Percentiles rank a stretch among this genome's conserved stretches.
These are phyloP conservation scores for Filosporella fistucella DNA, from an alignment of 495 filamentous ascomycete genomes.

Conservation along the genomic window DNA sequence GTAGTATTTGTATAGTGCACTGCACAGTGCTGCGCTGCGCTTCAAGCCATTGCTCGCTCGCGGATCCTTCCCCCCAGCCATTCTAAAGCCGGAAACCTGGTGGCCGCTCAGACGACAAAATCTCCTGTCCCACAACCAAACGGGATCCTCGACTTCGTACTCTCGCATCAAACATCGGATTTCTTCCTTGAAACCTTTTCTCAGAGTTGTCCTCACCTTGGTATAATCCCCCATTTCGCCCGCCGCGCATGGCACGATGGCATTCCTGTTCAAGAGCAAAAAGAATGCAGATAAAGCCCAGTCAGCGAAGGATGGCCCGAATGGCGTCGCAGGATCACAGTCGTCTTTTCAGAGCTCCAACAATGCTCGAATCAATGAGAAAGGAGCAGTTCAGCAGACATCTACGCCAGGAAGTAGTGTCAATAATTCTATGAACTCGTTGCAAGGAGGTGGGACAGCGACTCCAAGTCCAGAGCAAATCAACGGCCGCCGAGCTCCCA, in stretches of 20 bases:
- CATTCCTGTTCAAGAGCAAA: slow-evolving; percentile 70
- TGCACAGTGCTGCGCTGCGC: too few relatives aligned
- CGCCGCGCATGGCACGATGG: slow-evolving; percentile 47
- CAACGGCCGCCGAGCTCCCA: slow-evolving; percentile 22
- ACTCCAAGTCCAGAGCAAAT: slow-evolving; percentile 46
- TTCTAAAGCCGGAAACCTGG: slow-evolving; percentile 8
- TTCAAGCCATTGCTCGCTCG: too few relatives aligned
- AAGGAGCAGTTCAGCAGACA: slow-evolving; percentile 28
- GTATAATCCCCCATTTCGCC: slow-evolving; percentile 19
- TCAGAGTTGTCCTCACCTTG: slow-evolving; percentile 11
- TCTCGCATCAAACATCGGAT: slow-evolving; percentile 3
- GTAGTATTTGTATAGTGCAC: too few relatives aligned
- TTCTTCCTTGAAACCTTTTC: slow-evolving; percentile 2
- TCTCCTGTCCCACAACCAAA: slow-evolving; percentile 9
- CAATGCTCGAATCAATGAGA: slow-evolving; percentile 19
- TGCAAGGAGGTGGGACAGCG: slow-evolving; percentile 41
- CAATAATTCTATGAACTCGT: slow-evolving; percentile 31
- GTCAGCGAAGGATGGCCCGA: slow-evolving; percentile 13
- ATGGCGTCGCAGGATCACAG: slow-evolving; percentile 24
- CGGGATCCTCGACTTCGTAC: too few relatives aligned
- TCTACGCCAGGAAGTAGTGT: slow-evolving; percentile 52
- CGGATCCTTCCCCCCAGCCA: slow-evolving; percentile 30
- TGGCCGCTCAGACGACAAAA: slow-evolving; percentile 17
- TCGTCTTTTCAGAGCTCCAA: slow-evolving; percentile 19
- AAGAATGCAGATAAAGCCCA: slow-evolving; percentile 45